These are phyloP conservation scores for Crucihimalaya himalaica DNA, from an alignment of 345 rosid species.

Conservation along the genomic window DNA sequence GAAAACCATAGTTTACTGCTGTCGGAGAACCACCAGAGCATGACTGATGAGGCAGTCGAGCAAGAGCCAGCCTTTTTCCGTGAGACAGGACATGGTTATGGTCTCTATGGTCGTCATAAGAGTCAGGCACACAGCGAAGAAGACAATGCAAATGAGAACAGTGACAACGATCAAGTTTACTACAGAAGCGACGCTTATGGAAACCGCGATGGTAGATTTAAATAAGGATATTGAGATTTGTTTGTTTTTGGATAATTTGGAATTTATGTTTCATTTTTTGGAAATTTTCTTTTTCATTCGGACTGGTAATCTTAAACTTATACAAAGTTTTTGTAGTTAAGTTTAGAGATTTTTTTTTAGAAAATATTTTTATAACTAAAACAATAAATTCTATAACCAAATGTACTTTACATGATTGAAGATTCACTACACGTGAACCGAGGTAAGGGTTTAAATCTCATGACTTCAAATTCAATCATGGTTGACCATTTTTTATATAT, in stretches of 20 bases:
- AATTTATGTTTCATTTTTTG: not conserved
- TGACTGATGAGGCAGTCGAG: slow-evolving; percentile 7
- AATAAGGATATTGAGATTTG: not conserved
- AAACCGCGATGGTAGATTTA: slow-evolving; percentile 32
- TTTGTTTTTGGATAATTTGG: not conserved
- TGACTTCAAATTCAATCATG: no score
- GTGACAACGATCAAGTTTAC: slow-evolving; percentile 17
- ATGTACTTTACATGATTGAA: no score
- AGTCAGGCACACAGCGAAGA: slow-evolving; percentile 7
- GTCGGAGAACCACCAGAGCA: not conserved
- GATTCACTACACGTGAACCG: no score
- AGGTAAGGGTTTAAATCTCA: no score
- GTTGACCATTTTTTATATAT: no score
- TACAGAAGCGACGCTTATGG: slow-evolving; percentile 30
- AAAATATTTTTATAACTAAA: no score
- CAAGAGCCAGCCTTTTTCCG: slow-evolving; percentile 30
- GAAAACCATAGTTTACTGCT: not conserved
- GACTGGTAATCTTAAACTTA: not conserved
- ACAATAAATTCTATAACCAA: no score
- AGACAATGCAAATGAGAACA: not conserved
- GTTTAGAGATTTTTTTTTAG: no score
- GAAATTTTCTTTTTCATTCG: no score
- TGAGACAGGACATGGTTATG: slow-evolving; percentile 37
- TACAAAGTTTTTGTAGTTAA: not conserved
- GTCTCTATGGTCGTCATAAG: slow-evolving; percentile 25